Conservation (phyloP, 140 eudicot genomes). For the Erigeron philadelphicus region DNA sequence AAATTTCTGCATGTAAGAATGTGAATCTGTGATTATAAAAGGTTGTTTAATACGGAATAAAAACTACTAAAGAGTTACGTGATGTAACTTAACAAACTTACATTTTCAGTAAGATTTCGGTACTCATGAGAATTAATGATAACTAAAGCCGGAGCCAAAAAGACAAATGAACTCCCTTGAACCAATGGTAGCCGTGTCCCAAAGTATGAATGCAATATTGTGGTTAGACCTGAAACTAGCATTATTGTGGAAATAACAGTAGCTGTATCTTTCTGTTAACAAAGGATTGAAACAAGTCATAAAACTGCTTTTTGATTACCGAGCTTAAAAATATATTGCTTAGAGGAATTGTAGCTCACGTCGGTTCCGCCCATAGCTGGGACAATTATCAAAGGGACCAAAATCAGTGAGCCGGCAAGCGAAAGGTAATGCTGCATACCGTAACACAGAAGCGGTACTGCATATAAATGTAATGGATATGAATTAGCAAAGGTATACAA, state of each 20-base stretch:
- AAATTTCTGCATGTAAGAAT: conserved; percentile 56
- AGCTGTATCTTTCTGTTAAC: conserved; percentile 78
- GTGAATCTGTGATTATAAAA: conserved; percentile 18
- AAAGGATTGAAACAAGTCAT: conserved; percentile 3
- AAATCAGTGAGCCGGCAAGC: conserved; percentile 79
- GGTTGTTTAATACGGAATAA: conserved; percentile 2
- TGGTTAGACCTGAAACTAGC: conserved; percentile 79
- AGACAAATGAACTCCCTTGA: conserved; percentile 97
- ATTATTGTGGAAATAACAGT: conserved; percentile 79
- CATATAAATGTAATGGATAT: conserved; percentile 25
- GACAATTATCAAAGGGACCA: conserved; percentile 68
- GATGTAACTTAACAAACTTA: conserved; percentile 29
- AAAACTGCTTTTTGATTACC: conserved; percentile 7
- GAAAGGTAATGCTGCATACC: conserved; percentile 91
- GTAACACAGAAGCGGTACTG: conserved; percentile 57
- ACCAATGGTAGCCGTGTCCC: conserved; percentile 97
- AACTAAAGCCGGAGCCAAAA: conserved; percentile 87
- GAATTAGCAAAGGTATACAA: conserved; percentile 1
- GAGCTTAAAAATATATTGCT: background rate
- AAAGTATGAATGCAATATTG: conserved; percentile 66
- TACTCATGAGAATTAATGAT: conserved; percentile 71
- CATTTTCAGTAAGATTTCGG: conserved; percentile 85
- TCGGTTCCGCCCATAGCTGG: conserved; percentile 99
- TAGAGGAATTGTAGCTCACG: conserved; percentile 40
- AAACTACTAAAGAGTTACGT: background rate